Evolutionary conservation across 2,329 filamentous ascomycete genomes (phyloP).

Genomic region (Pseudogymnoascus sp.): DNA sequence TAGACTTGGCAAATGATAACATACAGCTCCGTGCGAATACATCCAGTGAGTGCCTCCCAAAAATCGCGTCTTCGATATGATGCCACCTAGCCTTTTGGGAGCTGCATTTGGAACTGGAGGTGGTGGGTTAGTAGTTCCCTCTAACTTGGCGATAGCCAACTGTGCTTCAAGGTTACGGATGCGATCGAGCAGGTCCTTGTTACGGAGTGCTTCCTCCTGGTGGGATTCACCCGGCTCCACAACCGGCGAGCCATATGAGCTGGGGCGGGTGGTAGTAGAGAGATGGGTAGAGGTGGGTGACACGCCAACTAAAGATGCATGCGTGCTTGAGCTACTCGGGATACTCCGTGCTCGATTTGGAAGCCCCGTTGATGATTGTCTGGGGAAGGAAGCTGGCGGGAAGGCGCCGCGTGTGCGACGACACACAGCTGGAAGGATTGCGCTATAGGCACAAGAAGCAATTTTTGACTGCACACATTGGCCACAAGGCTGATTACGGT

Average conservation of each 20-base stretch:
- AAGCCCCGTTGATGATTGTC: neutral
- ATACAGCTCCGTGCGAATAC: conserved; percentile 21
- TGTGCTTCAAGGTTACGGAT: neutral
- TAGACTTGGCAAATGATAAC: neutral
- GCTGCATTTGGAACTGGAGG: neutral
- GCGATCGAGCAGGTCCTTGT: neutral
- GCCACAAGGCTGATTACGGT: conserved; percentile 36
- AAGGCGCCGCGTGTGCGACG: conserved; percentile 5
- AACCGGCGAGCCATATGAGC: neutral
- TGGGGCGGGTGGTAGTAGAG: neutral
- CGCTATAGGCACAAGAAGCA: conserved; percentile 29
- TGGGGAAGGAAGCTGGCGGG: conserved; percentile 6
- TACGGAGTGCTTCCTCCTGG: neutral
- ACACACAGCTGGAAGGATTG: conserved; percentile 11
- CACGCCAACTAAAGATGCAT: neutral
- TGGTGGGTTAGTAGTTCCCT: neutral
- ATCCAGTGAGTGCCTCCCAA: conserved; percentile 26
- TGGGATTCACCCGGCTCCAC: neutral
- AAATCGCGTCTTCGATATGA: conserved; percentile 22
- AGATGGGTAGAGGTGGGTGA: neutral
- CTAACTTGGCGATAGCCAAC: neutral
- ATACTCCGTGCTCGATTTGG: neutral
- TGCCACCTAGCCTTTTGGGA: conserved; percentile 14
- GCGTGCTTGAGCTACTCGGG: conserved; percentile 10
- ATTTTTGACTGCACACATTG: conserved; percentile 31